Evolutionary conservation across 129 eudicot species (phyloP), one percentile per base, ranked within the genome.

Genomic region (Flaveria sonorensis): DNA sequence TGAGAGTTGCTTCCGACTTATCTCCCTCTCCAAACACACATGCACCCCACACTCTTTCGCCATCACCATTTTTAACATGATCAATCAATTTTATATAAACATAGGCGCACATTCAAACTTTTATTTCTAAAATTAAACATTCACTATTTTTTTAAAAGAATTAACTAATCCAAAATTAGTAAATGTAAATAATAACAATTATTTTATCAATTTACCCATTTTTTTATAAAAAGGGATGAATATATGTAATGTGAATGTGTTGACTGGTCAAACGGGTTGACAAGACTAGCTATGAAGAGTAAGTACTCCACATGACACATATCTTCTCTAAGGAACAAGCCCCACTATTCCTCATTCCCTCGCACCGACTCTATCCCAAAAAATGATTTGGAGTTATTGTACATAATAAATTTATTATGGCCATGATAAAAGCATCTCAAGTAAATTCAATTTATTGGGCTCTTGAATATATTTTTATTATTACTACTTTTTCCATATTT

Each of bases 1-100:
- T 64, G 70, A 32, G 70, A 64, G 21, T 15, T 63, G 69, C 32
- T 64, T 10, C 32, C 70, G 20, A 64, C 47, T 64, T 32, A 36
- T 30, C 47, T 64, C 70, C 47, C 47, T 28, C 45, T 63, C 70
- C 46, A 28, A 13, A 64, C 23, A 64, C 70, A 64, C 46, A 64
- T 64, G 45, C 42, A 6, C 23, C 70, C 70, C 70, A 64, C 70
- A 30, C 47, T 8, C 0, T 55, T 13, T 55, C 62, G 20, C 62
- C 28, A 55, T 55, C 62, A 55, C 62, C 62, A 55, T 55, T 55
- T 52, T 55, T 55, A 55, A 55, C 62, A 7, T 55, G 26, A 55
- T 20, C 62, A 19, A 19, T 19, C 26, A 55, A 55, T 1, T 53
- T 52, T 52, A 52, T 52, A 52, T n/a, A 32, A 4, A 32, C 7